These are phyloP conservation scores for Spatholobus suberectus DNA, from an alignment of 306 rosid species.

Conservation along the genomic window DNA sequence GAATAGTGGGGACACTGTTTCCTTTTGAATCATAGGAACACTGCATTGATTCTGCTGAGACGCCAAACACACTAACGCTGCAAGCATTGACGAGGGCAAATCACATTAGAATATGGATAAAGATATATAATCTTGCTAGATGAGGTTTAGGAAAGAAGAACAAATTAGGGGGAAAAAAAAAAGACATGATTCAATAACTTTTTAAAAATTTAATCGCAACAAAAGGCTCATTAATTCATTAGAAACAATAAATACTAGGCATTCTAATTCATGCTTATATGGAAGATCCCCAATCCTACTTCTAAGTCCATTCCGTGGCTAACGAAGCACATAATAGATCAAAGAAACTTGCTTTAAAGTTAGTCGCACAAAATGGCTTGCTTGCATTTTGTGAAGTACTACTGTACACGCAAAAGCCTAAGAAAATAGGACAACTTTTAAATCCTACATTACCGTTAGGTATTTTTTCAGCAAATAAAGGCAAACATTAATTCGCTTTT, in stretches of 20 bases:
- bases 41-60: constrained; percentile 98
- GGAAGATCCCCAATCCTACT: not conserved
- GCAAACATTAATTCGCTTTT: constrained; percentile 19
- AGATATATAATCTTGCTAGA: not conserved
- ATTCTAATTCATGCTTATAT: not conserved
- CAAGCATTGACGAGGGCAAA: constrained; percentile 36
- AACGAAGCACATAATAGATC: constrained; percentile 14
- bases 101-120: constrained; percentile 38
- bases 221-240: not conserved
- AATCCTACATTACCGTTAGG: constrained; percentile 37
- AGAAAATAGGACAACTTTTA: constrained; percentile 28
- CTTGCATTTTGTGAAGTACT: not conserved
- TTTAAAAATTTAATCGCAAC: not conserved
- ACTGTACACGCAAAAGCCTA: constrained; percentile 2
- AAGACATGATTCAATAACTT: not conserved
- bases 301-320: constrained; percentile 7
- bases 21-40: constrained; percentile 88
- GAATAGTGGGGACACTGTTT: constrained; percentile 92
- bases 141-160: not conserved
- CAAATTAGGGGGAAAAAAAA: not conserved
- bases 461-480: constrained; percentile 33
- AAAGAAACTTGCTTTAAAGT: constrained; percentile 8
- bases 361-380: not conserved
- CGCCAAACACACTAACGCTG: constrained; percentile 95
- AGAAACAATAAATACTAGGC: not conserved